Base-by-base conservation (phyloP, 805 yeast species). In the Maudiozyma serrabonitensis region DNA sequence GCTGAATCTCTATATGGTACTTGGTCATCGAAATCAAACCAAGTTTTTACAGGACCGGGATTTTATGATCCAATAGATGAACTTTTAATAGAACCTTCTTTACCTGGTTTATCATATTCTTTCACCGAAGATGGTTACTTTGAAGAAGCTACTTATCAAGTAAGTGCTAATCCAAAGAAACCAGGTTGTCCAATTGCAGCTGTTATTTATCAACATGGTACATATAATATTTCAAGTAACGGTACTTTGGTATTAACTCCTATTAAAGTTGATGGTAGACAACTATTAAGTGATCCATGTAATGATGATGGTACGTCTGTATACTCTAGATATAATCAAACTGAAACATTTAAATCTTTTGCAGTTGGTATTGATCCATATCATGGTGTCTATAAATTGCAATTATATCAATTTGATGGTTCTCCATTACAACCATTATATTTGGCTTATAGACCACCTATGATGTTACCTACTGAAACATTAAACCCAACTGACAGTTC, bases 21-120 rank as follows among this genome's bases (percentile, higher is more conserved):
- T 0, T 93, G 99, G 99, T 69, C 90, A 1, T 84, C 97, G 16
- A 93, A 93, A 67, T 82, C 97, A 12, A 87, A 86, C 66, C 81
- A 95, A 12, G 99, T 93, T 7, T 83, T 91, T 71, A 93, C 99
- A 0, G 99, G 99, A 0, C 96, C 98, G 6, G 85, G 90, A 2
- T 93, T 93, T 63, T 93, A 80, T 65, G 98, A 93, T 66, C 99
- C 99, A 2, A 85, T 89, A 28, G 96, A 91, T 63, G 99, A 93
- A 67, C 77, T 91, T 16, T 72, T 93, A 50, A 87, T 89, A 53
- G 99, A 93, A 66, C 99, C 99, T 2, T 91, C 90, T 8, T 75
- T 93, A 41, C 96, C 99, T 1, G 99, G 99, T 38, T 79, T 91
- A 49, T 83, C 95, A 5, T 87, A 83, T 68, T 87, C 96, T 2